A percentile compares a stretch with the other conserved stretches of the same genome.
These are phyloP conservation scores for Ascochyta pisi DNA, from an alignment of 2,329 filamentous ascomycete species.

Conservation along the genomic window DNA sequence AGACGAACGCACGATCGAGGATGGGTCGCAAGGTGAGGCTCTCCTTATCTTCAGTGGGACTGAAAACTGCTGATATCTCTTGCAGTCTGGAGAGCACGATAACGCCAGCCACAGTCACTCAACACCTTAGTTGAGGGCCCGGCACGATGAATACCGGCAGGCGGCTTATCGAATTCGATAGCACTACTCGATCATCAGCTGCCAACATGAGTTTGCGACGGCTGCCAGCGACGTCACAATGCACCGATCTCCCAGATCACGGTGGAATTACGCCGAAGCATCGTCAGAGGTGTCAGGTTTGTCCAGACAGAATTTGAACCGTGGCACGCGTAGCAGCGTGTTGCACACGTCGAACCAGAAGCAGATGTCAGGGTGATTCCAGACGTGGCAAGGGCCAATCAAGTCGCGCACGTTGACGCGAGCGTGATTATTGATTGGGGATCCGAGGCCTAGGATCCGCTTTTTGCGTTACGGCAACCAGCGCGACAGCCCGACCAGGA, in stretches of 20 bases:
- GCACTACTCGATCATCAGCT: constrained; percentile 20
- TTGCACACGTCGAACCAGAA: constrained; percentile 13
- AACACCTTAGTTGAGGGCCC: background rate
- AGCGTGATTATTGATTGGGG: constrained; percentile 10
- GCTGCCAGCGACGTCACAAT: constrained; percentile 23
- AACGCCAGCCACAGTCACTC: constrained; percentile 13
- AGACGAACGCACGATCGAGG: constrained; percentile 6
- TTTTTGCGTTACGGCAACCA: constrained; percentile 6
- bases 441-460: constrained; percentile 11
- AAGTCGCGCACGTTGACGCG: constrained; percentile 19
- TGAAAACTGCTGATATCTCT: constrained; percentile 6
- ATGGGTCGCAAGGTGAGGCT: background rate
- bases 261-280: constrained; percentile 14
- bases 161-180: constrained; percentile 13
- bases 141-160: constrained; percentile 3
- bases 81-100: constrained; percentile 1
- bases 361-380: constrained; percentile 9
- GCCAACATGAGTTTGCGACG: constrained; percentile 9
- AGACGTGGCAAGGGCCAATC: constrained; percentile 13
- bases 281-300: constrained; percentile 15
- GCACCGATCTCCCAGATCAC: constrained; percentile 14
- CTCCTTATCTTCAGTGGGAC: constrained; percentile 12
- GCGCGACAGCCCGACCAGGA: constrained; percentile 16
- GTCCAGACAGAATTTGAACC: constrained; percentile 17
- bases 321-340: constrained; percentile 19